Evolutionary conservation across 345 rosid species (phyloP), one percentile per base, ranked within the genome.

Genomic region (Isatis tinctoria): DNA sequence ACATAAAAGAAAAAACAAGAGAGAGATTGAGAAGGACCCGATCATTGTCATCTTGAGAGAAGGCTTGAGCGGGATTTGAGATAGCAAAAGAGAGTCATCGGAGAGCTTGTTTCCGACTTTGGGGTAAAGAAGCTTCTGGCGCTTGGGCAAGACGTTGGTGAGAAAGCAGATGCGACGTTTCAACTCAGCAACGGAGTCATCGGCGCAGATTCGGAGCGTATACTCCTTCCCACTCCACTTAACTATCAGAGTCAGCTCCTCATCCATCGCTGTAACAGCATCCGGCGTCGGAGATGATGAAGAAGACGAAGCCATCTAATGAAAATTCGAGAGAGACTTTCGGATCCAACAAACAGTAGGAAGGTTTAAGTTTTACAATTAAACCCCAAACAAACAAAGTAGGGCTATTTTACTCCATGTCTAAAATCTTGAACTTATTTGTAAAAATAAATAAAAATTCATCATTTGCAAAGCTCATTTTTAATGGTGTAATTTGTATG

Each of bases 21-120:
- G 8, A 43, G 60, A 47, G 40, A 36, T 36, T 18, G 64, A 59
- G 44, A 27, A 62, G 24, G 69, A 90, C 97, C 97, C 96, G 67
- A 90, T 95, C 97, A 90, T 95, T 53, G 97, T 95, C 97, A 95
- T 95, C 83, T 95, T 95, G 69, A 88, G 85, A 7, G 97, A 86
- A 54, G 97, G 74, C 73, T 95, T 95, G 72, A 91, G 92, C 24
- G 96, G 89, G 18, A 95, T 73, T 47, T 85, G 81, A 37, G 91
- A 90, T 77, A 95, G 90, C 73, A 95, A 63, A 45, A 87, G 69
- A 39, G 90, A 69, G 59, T 88, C 97, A 40, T 92, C 96, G 49
- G 97, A 81, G 74, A 95, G 93, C 71, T 84, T 92, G 70, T 90
- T 86, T 41, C 93, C 96, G 69, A 87, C 80, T 80, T 95, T 92